phyloP scores from a whole-genome alignment of 805 yeast species.

The Candida nanaspora region DNA sequence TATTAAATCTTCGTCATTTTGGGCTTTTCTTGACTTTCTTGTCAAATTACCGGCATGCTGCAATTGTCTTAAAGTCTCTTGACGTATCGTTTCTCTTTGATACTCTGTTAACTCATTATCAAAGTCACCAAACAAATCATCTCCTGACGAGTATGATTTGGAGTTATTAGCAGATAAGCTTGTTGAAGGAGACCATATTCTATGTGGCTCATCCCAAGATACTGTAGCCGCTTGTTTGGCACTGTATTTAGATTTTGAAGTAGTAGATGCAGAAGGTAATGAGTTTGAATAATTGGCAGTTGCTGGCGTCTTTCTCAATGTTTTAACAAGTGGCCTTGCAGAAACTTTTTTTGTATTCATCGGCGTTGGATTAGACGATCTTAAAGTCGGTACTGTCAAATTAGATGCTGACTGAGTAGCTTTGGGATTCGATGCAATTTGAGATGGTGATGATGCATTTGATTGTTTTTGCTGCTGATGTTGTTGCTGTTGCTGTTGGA shows the following conservation, averaged over 20 bases:
- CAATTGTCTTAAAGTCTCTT: conserved; percentile 20
- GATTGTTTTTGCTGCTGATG: background rate
- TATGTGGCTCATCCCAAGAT: conserved; percentile 11
- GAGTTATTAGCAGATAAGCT: conserved; percentile 17
- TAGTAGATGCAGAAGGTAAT: background rate
- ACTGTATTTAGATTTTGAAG: conserved; percentile 6
- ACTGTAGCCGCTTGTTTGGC: conserved; percentile 30
- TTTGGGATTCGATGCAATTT: no score
- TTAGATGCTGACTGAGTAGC: conserved; percentile 7
- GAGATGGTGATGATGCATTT: no score
- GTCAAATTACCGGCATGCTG: conserved; percentile 18
- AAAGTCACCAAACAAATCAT: conserved; percentile 19
- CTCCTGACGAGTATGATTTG: conserved; percentile 16
- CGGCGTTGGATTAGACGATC: conserved; percentile 22
- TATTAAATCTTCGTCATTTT: conserved; percentile 1
- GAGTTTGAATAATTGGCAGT: background rate
- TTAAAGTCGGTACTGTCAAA: conserved; percentile 19
- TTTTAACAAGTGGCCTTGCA: conserved; percentile 15
- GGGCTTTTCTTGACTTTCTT: conserved; percentile 7
- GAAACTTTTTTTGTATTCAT: conserved; percentile 16
- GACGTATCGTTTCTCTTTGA: conserved; percentile 10
- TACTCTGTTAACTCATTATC: conserved; percentile 11
- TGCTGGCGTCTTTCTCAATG: conserved; percentile 5
- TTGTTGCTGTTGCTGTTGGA: background rate
- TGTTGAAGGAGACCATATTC: conserved; percentile 29